Conservation (phyloP, 306 rosid species). For the Cucurbita ficifolia region DNA sequence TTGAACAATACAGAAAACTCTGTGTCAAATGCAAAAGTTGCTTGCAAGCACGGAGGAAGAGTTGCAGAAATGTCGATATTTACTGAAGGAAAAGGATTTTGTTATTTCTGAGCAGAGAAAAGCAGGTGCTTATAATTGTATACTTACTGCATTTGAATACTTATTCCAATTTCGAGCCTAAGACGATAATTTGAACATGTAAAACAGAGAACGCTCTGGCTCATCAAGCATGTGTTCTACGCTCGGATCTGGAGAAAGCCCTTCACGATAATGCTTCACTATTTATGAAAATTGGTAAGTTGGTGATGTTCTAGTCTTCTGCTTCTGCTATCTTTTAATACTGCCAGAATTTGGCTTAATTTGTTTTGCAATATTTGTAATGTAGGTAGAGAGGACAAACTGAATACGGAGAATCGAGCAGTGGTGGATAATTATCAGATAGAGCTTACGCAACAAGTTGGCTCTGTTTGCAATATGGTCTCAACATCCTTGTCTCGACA, state of each 20-base stretch:
- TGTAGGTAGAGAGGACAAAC: constrained; percentile 74
- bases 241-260: constrained; percentile 74
- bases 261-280: constrained; percentile 56
- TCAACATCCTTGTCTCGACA: constrained; percentile 48
- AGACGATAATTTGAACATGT: constrained; percentile 11
- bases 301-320: neutral
- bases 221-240: constrained; percentile 67
- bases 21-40: constrained; percentile 46
- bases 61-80: constrained; percentile 47
- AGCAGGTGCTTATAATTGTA: constrained; percentile 40
- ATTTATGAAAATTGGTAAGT: constrained; percentile 65
- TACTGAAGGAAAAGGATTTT: constrained; percentile 57
- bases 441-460: constrained; percentile 55
- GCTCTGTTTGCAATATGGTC: constrained; percentile 61
- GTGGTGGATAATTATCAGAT: constrained; percentile 61
- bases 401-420: constrained; percentile 52
- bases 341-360: neutral
- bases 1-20: constrained; percentile 38
- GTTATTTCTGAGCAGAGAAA: constrained; percentile 74
- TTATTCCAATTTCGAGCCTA: neutral
- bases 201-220: constrained; percentile 71
- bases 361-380: neutral
- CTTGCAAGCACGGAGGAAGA: constrained; percentile 63
- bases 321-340: neutral
- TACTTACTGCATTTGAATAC: neutral